phyloP scores from a whole-genome alignment of 495 filamentous ascomycete genomes.

The Lasiosphaeria ovina region DNA sequence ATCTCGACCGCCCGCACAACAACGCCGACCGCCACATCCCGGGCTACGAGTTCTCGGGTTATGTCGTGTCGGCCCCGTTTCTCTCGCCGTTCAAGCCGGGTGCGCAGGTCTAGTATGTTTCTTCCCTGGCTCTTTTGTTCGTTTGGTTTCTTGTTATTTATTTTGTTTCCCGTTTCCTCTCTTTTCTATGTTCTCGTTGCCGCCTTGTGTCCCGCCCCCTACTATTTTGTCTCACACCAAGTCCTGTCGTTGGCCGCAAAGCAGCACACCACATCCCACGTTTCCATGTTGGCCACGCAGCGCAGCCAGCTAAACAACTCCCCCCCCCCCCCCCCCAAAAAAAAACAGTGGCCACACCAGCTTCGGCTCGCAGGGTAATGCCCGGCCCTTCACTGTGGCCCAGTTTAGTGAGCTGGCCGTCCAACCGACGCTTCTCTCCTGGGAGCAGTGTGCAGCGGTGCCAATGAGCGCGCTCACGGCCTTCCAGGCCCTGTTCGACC shows the following conservation, averaged over 20 bases:
- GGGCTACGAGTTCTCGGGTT: conserved; percentile 55
- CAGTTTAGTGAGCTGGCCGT: conserved; percentile 48
- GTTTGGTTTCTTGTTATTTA: not conserved
- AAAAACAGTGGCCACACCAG: conserved; percentile 16
- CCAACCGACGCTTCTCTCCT: conserved; percentile 47
- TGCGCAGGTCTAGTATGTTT: conserved; percentile 46
- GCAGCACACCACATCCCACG: no score
- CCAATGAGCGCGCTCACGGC: conserved; percentile 55
- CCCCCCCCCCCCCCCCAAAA: not conserved
- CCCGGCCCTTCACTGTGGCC: conserved; percentile 51
- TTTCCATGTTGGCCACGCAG: not conserved
- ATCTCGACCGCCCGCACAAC: conserved; percentile 36
- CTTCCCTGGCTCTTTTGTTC: not conserved
- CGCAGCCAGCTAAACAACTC: not conserved
- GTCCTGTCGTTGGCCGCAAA: no score
- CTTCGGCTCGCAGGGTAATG: conserved; percentile 49
- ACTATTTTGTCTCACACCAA: no score
- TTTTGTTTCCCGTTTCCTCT: not conserved
- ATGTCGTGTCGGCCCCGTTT: conserved; percentile 47
- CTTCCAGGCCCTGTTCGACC: conserved; percentile 59
- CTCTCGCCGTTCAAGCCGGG: conserved; percentile 52
- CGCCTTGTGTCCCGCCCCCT: no score
- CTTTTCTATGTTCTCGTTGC: not conserved
- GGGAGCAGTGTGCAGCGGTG: conserved; percentile 51
- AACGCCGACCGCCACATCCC: conserved; percentile 31